These are phyloP conservation scores for Boletus subcaerulescens DNA, from an alignment of 768 basidiomycete genomes.

Conservation along the genomic window DNA sequence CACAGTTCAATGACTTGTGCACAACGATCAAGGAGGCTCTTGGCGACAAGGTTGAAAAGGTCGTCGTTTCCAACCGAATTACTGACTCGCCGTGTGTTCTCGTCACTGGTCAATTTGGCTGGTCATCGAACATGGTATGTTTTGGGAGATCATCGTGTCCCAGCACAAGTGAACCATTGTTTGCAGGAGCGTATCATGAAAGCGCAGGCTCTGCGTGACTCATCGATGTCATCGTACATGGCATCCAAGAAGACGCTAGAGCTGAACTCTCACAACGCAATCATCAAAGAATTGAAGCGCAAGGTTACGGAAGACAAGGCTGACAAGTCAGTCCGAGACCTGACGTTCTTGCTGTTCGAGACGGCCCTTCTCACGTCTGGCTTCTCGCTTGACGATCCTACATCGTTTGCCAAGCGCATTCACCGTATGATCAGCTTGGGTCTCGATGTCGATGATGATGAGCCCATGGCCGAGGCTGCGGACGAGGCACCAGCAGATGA, in stretches of 20 bases:
- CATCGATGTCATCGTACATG: constrained; percentile 99
- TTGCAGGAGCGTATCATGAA: constrained; percentile 94
- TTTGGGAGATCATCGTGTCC: not conserved
- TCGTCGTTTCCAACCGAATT: constrained; percentile 96
- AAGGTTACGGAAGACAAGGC: constrained; percentile 97
- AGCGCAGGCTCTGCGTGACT: constrained; percentile 94
- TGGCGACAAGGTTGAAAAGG: constrained; percentile 99
- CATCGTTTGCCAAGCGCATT: constrained; percentile 93
- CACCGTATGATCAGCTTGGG: constrained; percentile 94
- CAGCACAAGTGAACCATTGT: constrained; percentile 1
- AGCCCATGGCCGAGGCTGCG: constrained; percentile 33
- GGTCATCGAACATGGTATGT: constrained; percentile 97
- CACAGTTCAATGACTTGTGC: constrained; percentile 86
- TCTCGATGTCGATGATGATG: constrained; percentile 84
- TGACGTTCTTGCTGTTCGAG: constrained; percentile 96
- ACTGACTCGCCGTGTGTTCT: constrained; percentile 94
- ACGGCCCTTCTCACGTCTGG: constrained; percentile 93
- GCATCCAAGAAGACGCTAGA: constrained; percentile 97
- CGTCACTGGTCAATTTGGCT: constrained; percentile 98
- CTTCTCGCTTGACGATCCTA: constrained; percentile 94
- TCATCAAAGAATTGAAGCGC: constrained; percentile 93
- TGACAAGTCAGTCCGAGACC: constrained; percentile 96
- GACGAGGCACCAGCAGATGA: constrained; percentile 55
- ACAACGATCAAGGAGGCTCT: constrained; percentile 96
- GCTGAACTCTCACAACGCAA: constrained; percentile 87